Percentiles rank a stretch among this genome's conserved stretches.
phyloP scores from a whole-genome alignment of 1,284 basidiomycete species.

The Cutaneotrichosporon spelunceum region DNA sequence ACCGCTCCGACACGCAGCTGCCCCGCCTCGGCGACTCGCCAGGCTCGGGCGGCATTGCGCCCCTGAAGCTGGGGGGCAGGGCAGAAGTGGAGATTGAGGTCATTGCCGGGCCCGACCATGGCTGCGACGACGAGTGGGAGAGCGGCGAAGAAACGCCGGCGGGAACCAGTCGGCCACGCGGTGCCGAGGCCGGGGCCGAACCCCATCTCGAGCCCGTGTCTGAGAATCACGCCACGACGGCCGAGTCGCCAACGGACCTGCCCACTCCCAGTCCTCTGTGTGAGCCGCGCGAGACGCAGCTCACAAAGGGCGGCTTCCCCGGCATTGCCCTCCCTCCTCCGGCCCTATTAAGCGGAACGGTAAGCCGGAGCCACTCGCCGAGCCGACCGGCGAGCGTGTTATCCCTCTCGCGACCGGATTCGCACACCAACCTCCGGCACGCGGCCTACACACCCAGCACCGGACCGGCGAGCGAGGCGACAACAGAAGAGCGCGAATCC shows the following conservation, averaged over 20 bases:
- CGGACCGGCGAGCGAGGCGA: neutral
- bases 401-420: constrained; percentile 5
- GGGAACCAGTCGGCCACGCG: neutral
- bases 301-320: constrained; percentile 17
- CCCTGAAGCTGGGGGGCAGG: neutral
- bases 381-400: neutral
- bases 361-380: neutral
- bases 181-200: neutral
- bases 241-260: constrained; percentile 7
- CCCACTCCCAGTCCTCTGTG: constrained; percentile 2
- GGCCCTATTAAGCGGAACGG: neutral
- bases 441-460: neutral
- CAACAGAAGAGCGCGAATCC: neutral
- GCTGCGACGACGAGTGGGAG: constrained; percentile 23
- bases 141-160: constrained; percentile 23
- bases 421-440: constrained; percentile 1
- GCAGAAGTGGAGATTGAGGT: constrained; percentile 18
- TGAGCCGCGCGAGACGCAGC: constrained; percentile 17
- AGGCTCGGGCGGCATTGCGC: constrained; percentile 2
- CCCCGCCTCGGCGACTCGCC: constrained; percentile 11
- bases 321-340: constrained; percentile 1
- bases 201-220: neutral
- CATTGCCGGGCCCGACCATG: constrained; percentile 9
- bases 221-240: neutral
- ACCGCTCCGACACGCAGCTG: constrained; percentile 15